Evolutionary conservation across 2,329 filamentous ascomycete genomes (phyloP), one percentile per base, ranked within the genome.

Genomic region (Nemania abortiva): DNA sequence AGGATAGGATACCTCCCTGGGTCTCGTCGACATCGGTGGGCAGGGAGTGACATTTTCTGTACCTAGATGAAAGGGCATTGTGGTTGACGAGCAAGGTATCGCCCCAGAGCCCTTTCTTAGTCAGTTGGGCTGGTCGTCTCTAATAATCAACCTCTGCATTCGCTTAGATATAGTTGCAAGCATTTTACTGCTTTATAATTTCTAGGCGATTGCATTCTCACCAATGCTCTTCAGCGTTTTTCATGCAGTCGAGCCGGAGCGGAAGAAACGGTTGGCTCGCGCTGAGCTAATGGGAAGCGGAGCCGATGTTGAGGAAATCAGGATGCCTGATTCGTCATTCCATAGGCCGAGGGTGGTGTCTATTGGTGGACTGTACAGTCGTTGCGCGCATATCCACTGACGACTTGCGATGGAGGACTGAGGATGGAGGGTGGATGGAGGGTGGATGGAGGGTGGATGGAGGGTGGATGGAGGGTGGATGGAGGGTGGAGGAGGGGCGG

Each of bases 261-360:
- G 52, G 52, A 49, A 47, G 24, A 52, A 58, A 34, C 55, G 69
- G 71, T 66, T 72, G 69, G 69, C 65, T 67, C 59, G 66, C 59
- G 61, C 70, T 58, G 63, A 56, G 68, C 55, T 63, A 50, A 65
- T 37, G 52, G 65, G 39, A 64, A 69, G 71, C 63, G 68, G 71
- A 67, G 60, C 53, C 63, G 68, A 62, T 22, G 63, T 56, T 65
- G 66, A 39, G 24, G 52, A 57, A 53, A 45, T 56, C 61, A 53
- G 20, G 50, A 63, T 65, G 63, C 71, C 66, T 73, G 71, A 75
- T 77, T 77, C 62, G 73, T 50, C 64, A 57, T 57, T 63, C 49
- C 58, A 37, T 10, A 20, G 50, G 58, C 58, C 50, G 54, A 66
- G 57, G 52, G 37, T 54, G 13, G 50, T 64, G 56, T 57, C 47